Evolutionary conservation across 257 asterid species (phyloP).

Genomic region (Plantago elongata): DNA sequence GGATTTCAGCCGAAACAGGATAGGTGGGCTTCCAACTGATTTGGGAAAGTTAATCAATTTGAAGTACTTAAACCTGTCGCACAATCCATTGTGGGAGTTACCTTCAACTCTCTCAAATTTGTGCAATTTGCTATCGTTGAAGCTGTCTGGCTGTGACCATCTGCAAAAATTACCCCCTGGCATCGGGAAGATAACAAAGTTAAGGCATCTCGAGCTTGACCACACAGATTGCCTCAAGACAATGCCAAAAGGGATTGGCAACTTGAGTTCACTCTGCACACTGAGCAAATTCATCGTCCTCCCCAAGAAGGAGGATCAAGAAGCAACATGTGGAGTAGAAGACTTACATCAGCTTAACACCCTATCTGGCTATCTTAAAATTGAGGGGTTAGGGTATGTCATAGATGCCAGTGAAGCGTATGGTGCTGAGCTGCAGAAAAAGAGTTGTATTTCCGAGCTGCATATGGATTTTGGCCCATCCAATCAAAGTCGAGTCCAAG

Average conservation of each 20-base stretch:
- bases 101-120: constrained; percentile 48
- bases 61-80: constrained; percentile 61
- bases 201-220: constrained; percentile 62
- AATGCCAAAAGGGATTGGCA: constrained; percentile 54
- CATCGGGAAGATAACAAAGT: constrained; percentile 30
- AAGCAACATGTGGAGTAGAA: constrained; percentile 31
- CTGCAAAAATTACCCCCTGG: constrained; percentile 35
- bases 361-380: constrained; percentile 47
- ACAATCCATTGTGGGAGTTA: constrained; percentile 54
- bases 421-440: constrained; percentile 38
- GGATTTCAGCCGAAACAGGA: constrained; percentile 62
- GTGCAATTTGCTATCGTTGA: constrained; percentile 50
- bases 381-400: constrained; percentile 58
- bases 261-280: constrained; percentile 44
- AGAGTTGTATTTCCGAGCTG: constrained; percentile 35
- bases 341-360: constrained; percentile 44
- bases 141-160: constrained; percentile 49
- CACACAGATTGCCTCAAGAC: constrained; percentile 38
- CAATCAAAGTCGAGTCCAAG: constrained; percentile 19
- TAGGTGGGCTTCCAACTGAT: constrained; percentile 45
- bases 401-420: constrained; percentile 40
- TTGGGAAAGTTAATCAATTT: constrained; percentile 36
- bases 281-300: constrained; percentile 47
- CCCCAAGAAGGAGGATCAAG: constrained; percentile 22
- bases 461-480: constrained; percentile 47